phyloP scores from a whole-genome alignment of 2,329 filamentous ascomycete species.

The Fusarium chuoi region DNA sequence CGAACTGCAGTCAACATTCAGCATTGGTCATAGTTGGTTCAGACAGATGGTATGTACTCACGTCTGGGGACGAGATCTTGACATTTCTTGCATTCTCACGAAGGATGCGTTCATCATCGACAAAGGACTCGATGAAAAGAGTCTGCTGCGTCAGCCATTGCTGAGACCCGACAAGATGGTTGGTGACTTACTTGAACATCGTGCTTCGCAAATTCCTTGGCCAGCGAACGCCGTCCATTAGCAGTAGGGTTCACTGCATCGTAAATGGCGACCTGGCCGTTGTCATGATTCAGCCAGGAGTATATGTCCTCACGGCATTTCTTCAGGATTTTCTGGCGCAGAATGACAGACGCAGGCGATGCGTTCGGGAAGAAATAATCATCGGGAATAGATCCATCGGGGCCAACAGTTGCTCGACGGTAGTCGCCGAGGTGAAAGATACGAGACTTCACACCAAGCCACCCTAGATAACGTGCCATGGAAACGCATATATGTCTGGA shows the following conservation, averaged over 20 bases:
- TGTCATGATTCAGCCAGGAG: slow-evolving; percentile 94
- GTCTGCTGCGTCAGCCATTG: slow-evolving; percentile 65
- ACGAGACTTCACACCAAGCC: slow-evolving; percentile 97
- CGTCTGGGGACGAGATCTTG: slow-evolving; percentile 97
- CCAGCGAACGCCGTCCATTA: slow-evolving; percentile 81
- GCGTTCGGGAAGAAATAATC: slow-evolving; percentile 99
- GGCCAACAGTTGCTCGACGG: slow-evolving; percentile 87
- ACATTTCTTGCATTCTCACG: slow-evolving; percentile 97
- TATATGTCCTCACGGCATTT: slow-evolving; percentile 98
- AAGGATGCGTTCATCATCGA: slow-evolving; percentile 91
- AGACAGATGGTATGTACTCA: slow-evolving; percentile 54
- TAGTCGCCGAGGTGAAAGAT: slow-evolving; percentile 99
- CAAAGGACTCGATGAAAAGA: slow-evolving; percentile 95
- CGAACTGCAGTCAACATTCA: slow-evolving; percentile 66
- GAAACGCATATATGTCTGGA: slow-evolving; percentile 91
- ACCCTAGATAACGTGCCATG: slow-evolving; percentile 91
- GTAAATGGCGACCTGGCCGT: slow-evolving; percentile 97
- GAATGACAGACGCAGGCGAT: slow-evolving; percentile 88
- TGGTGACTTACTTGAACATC: slow-evolving; percentile 77
- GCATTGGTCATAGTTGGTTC: background rate
- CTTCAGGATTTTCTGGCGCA: slow-evolving; percentile 96
- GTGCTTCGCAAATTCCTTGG: slow-evolving; percentile 97
- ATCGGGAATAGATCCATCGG: slow-evolving; percentile 85
- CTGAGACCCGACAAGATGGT: background rate
- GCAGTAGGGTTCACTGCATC: slow-evolving; percentile 96